phyloP scores from a whole-genome alignment of 768 basidiomycete genomes.

The Auriscalpium vulgare region DNA sequence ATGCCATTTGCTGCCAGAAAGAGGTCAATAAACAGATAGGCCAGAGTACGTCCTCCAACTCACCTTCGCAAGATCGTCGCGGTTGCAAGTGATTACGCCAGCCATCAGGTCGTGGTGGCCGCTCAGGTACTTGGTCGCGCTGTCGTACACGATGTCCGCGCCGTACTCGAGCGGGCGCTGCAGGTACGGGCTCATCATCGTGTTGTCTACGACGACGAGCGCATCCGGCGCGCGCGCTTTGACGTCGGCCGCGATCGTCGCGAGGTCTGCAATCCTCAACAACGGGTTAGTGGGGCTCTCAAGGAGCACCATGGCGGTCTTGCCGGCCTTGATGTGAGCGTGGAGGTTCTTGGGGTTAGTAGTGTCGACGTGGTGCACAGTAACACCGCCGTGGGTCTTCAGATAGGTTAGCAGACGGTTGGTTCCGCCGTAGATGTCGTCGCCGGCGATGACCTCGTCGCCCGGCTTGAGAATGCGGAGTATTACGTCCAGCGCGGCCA shows the following conservation, averaged over 20 bases:
- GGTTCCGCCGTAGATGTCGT: slow-evolving; percentile 96
- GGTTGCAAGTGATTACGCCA: slow-evolving; percentile 86
- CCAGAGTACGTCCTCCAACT: slow-evolving; percentile 10
- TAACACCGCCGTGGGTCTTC: slow-evolving; percentile 78
- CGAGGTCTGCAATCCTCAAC: slow-evolving; percentile 89
- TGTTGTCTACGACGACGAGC: slow-evolving; percentile 89
- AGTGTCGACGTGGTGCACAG: slow-evolving; percentile 90
- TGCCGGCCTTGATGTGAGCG: slow-evolving; percentile 57
- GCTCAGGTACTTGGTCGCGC: slow-evolving; percentile 94
- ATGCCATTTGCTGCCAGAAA: slow-evolving; percentile 64
- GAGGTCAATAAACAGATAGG: neutral
- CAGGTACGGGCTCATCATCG: slow-evolving; percentile 99
- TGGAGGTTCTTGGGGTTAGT: slow-evolving; percentile 61
- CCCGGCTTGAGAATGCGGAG: slow-evolving; percentile 90
- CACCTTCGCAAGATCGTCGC: slow-evolving; percentile 85
- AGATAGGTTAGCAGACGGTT: slow-evolving; percentile 91
- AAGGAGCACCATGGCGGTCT: slow-evolving; percentile 90
- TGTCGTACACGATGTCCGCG: slow-evolving; percentile 96
- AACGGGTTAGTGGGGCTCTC: slow-evolving; percentile 98
- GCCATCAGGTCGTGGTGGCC: slow-evolving; percentile 99
- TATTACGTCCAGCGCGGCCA: slow-evolving; percentile 96
- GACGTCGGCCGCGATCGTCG: slow-evolving; percentile 72
- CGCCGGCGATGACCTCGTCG: slow-evolving; percentile 93
- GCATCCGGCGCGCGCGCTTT: slow-evolving; percentile 78
- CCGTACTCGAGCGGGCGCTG: slow-evolving; percentile 94